Conservation (phyloP, 2,329 filamentous ascomycete genomes). For the Clonostachys solani region DNA sequence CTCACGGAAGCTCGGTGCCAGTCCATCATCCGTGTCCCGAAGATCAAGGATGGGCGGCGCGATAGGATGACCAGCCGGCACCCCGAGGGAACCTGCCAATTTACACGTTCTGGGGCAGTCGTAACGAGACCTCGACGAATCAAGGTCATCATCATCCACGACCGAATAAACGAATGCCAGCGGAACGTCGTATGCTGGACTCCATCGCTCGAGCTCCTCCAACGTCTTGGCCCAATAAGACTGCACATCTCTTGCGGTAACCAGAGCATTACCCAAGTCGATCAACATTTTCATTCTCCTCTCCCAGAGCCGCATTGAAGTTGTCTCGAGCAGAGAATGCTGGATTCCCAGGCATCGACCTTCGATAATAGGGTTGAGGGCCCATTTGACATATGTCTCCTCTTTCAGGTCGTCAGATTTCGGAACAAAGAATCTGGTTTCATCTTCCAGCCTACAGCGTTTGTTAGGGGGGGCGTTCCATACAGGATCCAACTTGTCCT, state of each 20-base stretch:
- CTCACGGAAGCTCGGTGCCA: constrained; percentile 31
- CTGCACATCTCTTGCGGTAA: constrained; percentile 35
- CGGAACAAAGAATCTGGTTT: constrained; percentile 40
- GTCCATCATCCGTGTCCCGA: constrained; percentile 24
- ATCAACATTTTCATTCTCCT: constrained; percentile 43
- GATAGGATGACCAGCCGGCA: constrained; percentile 36
- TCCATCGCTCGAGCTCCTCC: constrained; percentile 34
- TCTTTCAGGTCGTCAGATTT: constrained; percentile 32
- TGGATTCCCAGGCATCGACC: constrained; percentile 39
- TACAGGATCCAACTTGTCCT: constrained; percentile 28
- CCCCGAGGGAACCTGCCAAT: constrained; percentile 39
- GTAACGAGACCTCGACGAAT: constrained; percentile 15
- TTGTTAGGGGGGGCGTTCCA: constrained; percentile 5
- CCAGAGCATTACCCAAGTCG: constrained; percentile 38
- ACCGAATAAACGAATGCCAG: constrained; percentile 47
- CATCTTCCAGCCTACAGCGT: constrained; percentile 27
- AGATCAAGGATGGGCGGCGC: constrained; percentile 30
- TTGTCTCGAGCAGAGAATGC: constrained; percentile 41
- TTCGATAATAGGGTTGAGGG: constrained; percentile 39
- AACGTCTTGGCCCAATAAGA: constrained; percentile 43
- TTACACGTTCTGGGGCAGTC: constrained; percentile 28
- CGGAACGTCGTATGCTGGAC: constrained; percentile 42
- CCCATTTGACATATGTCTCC: constrained; percentile 44
- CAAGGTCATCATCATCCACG: constrained; percentile 27
- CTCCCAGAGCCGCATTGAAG: constrained; percentile 41